These are phyloP conservation scores for Exophiala aquamarina DNA, from an alignment of 2,329 filamentous ascomycete genomes.

Conservation along the genomic window DNA sequence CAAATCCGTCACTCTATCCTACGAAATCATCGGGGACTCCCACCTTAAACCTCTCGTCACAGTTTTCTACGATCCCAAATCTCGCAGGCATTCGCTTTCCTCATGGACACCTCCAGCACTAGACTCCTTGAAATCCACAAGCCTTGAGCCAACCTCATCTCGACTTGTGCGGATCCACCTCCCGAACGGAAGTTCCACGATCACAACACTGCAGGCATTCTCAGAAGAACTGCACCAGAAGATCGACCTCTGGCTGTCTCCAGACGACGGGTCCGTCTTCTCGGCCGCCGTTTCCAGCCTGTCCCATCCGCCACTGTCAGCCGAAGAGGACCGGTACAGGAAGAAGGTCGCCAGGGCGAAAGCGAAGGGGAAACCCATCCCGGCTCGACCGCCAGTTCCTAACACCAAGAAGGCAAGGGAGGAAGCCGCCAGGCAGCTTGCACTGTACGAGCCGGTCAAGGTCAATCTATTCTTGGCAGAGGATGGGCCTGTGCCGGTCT, in stretches of 20 bases:
- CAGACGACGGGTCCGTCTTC: conserved; percentile 41
- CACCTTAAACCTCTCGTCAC: conserved; percentile 35
- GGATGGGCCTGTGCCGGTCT: conserved; percentile 37
- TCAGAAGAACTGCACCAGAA: conserved; percentile 30
- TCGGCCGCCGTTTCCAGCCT: conserved; percentile 32
- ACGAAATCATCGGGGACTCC: conserved; percentile 23
- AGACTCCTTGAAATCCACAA: conserved; percentile 16
- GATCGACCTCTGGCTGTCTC: conserved; percentile 41
- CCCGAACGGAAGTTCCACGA: conserved; percentile 36
- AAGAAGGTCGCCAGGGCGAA: conserved; percentile 26
- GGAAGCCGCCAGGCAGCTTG: conserved; percentile 19
- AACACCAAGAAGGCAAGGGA: conserved; percentile 26
- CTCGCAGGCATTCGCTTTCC: conserved; percentile 36
- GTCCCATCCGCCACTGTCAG: conserved; percentile 23
- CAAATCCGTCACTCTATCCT: conserved; percentile 27
- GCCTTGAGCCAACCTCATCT: conserved; percentile 50
- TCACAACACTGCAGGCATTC: conserved; percentile 39
- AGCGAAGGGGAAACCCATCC: conserved; percentile 26
- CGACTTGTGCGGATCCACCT: conserved; percentile 47
- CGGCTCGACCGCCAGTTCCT: conserved; percentile 19
- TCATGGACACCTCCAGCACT: conserved; percentile 39
- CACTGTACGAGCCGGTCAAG: conserved; percentile 23
- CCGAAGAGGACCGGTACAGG: conserved; percentile 21
- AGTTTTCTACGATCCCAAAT: conserved; percentile 41
- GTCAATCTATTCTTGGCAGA: conserved; percentile 37